A percentile compares a stretch with the other conserved stretches of the same genome.
Conservation (phyloP, 2,329 filamentous ascomycete genomes). For the Talaromyces sp. region DNA sequence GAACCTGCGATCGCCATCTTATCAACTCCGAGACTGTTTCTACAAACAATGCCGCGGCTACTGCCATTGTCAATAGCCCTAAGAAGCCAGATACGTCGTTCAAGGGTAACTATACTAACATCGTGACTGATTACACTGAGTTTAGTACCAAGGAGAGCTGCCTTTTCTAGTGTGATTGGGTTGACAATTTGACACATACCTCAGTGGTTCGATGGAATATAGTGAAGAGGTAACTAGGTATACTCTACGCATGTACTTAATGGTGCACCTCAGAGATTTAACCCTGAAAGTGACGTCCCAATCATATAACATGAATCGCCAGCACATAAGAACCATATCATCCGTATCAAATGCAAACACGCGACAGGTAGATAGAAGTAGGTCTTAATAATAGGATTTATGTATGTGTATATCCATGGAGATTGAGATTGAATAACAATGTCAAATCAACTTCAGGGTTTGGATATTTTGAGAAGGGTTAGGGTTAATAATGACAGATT, state of each 20-base stretch:
- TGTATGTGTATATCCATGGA: too few species aligned
- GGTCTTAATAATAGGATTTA: background rate
- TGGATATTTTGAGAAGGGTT: background rate
- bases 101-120: constrained; percentile 11
- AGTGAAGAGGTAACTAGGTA: too few species aligned
- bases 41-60: background rate
- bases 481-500: background rate
- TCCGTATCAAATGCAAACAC: too few species aligned
- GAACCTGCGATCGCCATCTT: constrained; percentile 11
- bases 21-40: constrained; percentile 8
- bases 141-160: constrained; percentile 14
- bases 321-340: too few species aligned
- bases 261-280: too few species aligned
- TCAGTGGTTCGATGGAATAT: background rate
- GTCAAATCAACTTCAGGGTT: background rate
- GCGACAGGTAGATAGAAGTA: background rate
- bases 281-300: too few species aligned
- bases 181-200: background rate
- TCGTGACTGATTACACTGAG: constrained; percentile 3
- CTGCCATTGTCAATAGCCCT: background rate
- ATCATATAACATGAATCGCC: too few species aligned
- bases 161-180: background rate
- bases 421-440: background rate
- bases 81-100: constrained; percentile 3
- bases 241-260: too few species aligned